Evolutionary conservation across 495 filamentous ascomycete genomes (phyloP), one percentile per base, ranked within the genome.

Genomic region (Pyronema domesticum): DNA sequence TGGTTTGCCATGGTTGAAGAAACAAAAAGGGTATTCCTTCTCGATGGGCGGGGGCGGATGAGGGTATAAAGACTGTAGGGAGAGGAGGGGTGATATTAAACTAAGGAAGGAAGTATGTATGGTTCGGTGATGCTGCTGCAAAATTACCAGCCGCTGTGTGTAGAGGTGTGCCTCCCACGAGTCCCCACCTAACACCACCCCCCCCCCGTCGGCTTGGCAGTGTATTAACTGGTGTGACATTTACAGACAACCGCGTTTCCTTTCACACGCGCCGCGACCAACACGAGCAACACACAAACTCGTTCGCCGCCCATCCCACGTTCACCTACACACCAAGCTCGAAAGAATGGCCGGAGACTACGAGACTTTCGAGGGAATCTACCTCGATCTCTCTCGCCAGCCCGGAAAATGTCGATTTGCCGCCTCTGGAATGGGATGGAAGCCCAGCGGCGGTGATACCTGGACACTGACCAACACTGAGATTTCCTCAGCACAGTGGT

Each of bases 341-440:
- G 2, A 13, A n/a, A 58, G 36, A 47, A 65, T 65, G 63, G 53
- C 63, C 37, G 59, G 59, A 10, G 63, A 65, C 14, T 57, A 64
- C 53, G 91, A 98, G 78, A 86, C 79, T 66, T 99, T 99, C 65
- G 88, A 96, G 63, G 85, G 84, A 65, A 94, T 95, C 71, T 84
- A 91, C 68, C 77, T 99, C 55, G 89, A 99, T 68, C 74, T 99
- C 30, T 95, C 88, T 46, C 86, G 85, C 65, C 81, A 86, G 62
- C 74, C 79, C 11, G 93, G 93, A 57, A 89, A 85, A 74, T 94
- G 86, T 72, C 80, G 89, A 62, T 85, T 99, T 60, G 88, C 86
- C 42, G 89, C 95, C 57, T 85, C 77, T 51, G 93, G 93, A 46
- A 73, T 94, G 58, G 93, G 89, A 46, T 99, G 93, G 93, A 91